phyloP scores from a whole-genome alignment of 352 stramenopile species.

The Phytopythium cucurbitacearum region DNA sequence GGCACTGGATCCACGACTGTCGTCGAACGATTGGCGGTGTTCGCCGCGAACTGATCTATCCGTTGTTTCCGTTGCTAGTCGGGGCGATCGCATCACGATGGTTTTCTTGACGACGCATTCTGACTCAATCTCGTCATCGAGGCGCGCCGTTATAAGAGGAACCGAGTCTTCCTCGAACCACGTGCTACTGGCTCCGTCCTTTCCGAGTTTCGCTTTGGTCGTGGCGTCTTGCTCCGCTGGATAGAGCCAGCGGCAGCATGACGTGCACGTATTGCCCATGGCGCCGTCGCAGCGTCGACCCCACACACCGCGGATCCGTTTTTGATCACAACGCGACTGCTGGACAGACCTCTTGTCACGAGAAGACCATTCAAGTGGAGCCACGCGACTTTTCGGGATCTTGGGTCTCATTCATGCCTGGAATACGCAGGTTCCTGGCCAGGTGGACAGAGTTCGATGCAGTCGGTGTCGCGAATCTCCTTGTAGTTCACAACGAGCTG shows the following conservation, averaged over 20 bases:
- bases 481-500: conserved; percentile 80
- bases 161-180: conserved; percentile 70
- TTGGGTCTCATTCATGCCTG: not conserved
- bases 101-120: conserved; percentile 50
- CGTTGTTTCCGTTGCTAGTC: not conserved
- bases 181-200: conserved; percentile 20
- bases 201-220: conserved; percentile 9
- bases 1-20: conserved; percentile 8
- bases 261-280: conserved; percentile 9
- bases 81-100: conserved; percentile 44
- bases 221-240: not conserved
- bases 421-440: conserved; percentile 56
- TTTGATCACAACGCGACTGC: too few species aligned
- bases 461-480: conserved; percentile 63
- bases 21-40: conserved; percentile 7
- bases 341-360: too few species aligned
- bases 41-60: conserved; percentile 7
- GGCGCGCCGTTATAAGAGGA: conserved; percentile 43
- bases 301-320: too few species aligned
- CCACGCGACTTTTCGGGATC: not conserved
- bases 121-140: conserved; percentile 26
- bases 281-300: too few species aligned
- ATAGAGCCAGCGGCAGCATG: conserved; percentile 7
- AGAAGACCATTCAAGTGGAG: too few species aligned
- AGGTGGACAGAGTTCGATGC: conserved; percentile 59